phyloP scores from a whole-genome alignment of 2,329 filamentous ascomycete genomes.

The Aureobasidium sp. region DNA sequence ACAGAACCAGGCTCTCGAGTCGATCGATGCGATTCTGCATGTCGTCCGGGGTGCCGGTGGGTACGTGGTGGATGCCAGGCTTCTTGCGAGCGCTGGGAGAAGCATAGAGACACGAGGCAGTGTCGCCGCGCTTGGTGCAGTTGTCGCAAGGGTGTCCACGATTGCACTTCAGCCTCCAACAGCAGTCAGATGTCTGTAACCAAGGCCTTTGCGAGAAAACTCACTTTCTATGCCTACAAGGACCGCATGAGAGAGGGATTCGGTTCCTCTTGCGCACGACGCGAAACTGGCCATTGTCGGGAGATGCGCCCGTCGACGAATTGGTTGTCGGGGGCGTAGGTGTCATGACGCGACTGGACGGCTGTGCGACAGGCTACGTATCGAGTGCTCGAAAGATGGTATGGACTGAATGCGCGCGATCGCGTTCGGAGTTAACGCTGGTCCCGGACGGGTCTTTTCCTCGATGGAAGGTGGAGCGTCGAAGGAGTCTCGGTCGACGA shows the following conservation, averaged over 20 bases:
- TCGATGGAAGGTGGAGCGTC: background rate
- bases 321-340: slow-evolving; percentile 72
- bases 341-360: slow-evolving; percentile 42
- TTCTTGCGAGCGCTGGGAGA: slow-evolving; percentile 63
- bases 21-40: slow-evolving; percentile 98
- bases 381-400: background rate
- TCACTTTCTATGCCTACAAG: slow-evolving; percentile 87
- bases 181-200: slow-evolving; percentile 31
- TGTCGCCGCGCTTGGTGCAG: slow-evolving; percentile 80
- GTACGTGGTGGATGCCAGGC: slow-evolving; percentile 34
- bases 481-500: background rate
- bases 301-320: slow-evolving; percentile 71
- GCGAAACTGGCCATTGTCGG: slow-evolving; percentile 70
- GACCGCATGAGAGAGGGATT: slow-evolving; percentile 83
- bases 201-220: slow-evolving; percentile 22
- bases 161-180: slow-evolving; percentile 76
- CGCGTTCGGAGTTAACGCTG: slow-evolving; percentile 7
- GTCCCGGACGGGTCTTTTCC: background rate
- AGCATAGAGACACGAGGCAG: slow-evolving; percentile 77
- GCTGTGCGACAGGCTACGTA: background rate
- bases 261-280: slow-evolving; percentile 89
- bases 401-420: background rate
- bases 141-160: slow-evolving; percentile 87
- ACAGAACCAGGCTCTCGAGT: slow-evolving; percentile 83
- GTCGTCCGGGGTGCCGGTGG: slow-evolving; percentile 65